phyloP scores from a whole-genome alignment of 495 filamentous ascomycete species.

The Tuber indicum region DNA sequence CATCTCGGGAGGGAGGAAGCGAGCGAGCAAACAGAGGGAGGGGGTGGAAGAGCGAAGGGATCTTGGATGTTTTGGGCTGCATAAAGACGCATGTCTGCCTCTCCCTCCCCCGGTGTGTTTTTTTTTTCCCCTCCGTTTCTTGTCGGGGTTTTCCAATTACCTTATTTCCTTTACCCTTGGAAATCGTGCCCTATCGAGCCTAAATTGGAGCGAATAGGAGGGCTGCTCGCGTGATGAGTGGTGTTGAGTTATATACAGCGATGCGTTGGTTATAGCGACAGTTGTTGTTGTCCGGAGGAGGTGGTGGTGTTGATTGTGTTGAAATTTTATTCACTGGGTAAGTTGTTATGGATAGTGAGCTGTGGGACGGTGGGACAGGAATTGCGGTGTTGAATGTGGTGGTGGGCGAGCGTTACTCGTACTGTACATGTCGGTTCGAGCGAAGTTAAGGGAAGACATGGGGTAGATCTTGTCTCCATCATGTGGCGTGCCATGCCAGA shows the following conservation, averaged over 20 bases:
- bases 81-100: neutral
- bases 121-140: neutral
- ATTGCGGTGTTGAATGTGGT: neutral
- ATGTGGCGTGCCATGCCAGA: neutral
- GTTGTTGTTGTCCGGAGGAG: constrained; percentile 1
- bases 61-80: neutral
- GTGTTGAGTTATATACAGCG: constrained; percentile 1
- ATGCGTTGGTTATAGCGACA: neutral
- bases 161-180: neutral
- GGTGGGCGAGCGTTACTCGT: neutral
- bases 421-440: neutral
- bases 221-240: neutral
- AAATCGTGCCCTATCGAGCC: neutral
- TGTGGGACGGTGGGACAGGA: neutral
- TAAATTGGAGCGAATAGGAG: neutral
- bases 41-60: neutral
- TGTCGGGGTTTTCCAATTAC: neutral
- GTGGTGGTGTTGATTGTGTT: neutral
- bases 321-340: neutral
- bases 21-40: neutral
- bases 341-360: neutral
- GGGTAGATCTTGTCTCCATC: constrained; percentile 3
- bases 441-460: neutral
- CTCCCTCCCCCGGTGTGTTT: neutral
- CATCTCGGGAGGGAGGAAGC: neutral